Conservation (phyloP, 2,329 filamentous ascomycete species). For the Fonsecaea erecta region DNA sequence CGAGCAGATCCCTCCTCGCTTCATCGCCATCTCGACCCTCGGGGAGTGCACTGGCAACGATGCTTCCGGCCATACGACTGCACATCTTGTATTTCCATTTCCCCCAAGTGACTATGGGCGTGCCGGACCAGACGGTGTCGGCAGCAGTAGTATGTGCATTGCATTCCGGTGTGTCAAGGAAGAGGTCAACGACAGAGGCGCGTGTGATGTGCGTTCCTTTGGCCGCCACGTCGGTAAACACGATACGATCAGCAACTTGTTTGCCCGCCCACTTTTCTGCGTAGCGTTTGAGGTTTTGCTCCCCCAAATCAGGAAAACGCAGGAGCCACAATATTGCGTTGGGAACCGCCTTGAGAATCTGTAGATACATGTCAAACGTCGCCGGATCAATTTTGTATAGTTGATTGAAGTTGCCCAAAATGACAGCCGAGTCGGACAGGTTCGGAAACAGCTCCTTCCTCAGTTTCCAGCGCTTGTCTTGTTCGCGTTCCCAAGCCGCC, state of each 20-base stretch:
- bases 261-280: conserved; percentile 82
- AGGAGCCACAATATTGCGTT: conserved; percentile 93
- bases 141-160: conserved; percentile 98
- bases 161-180: conserved; percentile 96
- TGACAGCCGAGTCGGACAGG: conserved; percentile 80
- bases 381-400: conserved; percentile 99
- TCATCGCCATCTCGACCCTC: conserved; percentile 67
- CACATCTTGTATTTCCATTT: conserved; percentile 99
- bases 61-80: conserved; percentile 94
- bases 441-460: conserved; percentile 87
- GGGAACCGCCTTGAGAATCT: conserved; percentile 81
- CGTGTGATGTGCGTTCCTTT: conserved; percentile 93
- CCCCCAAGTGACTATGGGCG: conserved; percentile 85
- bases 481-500: conserved; percentile 82
- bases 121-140: conserved; percentile 95
- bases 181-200: conserved; percentile 88
- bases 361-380: conserved; percentile 92
- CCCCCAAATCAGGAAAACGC: conserved; percentile 93
- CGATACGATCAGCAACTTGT: conserved; percentile 81
- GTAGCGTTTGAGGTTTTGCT: conserved; percentile 79
- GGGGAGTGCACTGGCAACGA: conserved; percentile 85
- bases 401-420: conserved; percentile 97
- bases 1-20: conserved; percentile 77
- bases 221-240: conserved; percentile 95
- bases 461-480: conserved; percentile 84